Evolutionary conservation across 208 protist species (phyloP), one percentile per base, ranked within the genome.

Genomic region (Trypanosoma cruzi): DNA sequence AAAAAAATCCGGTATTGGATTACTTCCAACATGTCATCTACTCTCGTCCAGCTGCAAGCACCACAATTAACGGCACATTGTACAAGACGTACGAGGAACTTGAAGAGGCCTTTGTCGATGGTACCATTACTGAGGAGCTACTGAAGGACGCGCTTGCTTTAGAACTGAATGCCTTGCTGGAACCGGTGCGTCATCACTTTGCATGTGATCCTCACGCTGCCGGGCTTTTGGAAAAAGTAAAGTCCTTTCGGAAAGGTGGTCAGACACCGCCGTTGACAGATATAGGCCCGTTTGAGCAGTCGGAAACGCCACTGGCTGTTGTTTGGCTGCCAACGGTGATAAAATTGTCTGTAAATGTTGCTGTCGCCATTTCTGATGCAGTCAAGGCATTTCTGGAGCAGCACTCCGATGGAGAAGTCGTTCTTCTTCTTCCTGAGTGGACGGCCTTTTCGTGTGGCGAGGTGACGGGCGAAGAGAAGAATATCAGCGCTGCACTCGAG

Each of bases 151-250:
- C 69, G 20, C 81, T 99, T 28, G 82, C 92, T 42, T 49, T 52
- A 4, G 81, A 82, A 28, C 77, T 99, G 54, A 99, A 99, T 79
- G 28, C 7, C 8, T 76, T 98, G 10, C 80, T 99, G 6, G 87
- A 98, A 29, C 98, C 98, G 31, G 97, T 99, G 13, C 85, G 98
- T 24, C 70, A 92, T 28, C 97, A 99, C 81, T 99, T 99, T 52
- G 62, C 69, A 0, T 79, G 81, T 37, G 82, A 98, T 76, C 57
- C 77, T 2, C 71, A 90, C 48, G 98, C 98, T 16, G 84, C 81
- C 44, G 67, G 72, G 14, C 80, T 99, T 29, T 79, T 99, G 18
- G 85, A 90, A 60, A 68, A 81, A 54, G 96, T 99, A n/a, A 94
- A 90, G 66, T 81, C 74, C 1, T 98, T 85, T 67, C 81, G 86